These are phyloP conservation scores for Saccharomyces pastorianus DNA, from an alignment of 1,139 yeast genomes.

Conservation along the genomic window DNA sequence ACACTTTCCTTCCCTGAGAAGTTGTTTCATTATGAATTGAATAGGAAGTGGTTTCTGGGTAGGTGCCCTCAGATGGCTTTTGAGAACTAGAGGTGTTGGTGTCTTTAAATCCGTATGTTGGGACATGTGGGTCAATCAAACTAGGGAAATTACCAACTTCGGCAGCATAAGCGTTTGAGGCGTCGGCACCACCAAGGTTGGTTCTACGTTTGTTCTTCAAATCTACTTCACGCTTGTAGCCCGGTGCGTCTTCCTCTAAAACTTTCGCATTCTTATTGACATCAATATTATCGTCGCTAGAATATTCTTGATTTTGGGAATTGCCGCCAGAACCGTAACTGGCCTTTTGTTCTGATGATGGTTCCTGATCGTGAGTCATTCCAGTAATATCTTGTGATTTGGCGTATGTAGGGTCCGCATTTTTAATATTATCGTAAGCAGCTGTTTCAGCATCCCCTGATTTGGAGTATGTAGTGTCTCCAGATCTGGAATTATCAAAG, in stretches of 20 bases:
- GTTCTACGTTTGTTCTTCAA: constrained; percentile 3
- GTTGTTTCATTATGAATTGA: not conserved
- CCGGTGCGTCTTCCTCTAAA: not conserved
- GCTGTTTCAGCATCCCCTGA: not conserved
- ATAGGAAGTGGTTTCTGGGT: not conserved
- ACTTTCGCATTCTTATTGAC: not conserved
- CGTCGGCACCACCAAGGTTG: constrained; percentile 2
- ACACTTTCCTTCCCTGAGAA: not conserved
- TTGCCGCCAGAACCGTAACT: not conserved
- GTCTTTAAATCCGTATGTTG: constrained; percentile 17
- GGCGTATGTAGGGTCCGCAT: not conserved
- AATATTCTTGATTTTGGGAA: not conserved
- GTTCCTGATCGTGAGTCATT: not conserved
- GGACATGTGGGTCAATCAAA: constrained; percentile 19
- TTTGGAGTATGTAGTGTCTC: not conserved
- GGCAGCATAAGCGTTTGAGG: constrained; percentile 6
- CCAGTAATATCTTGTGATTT: not conserved
- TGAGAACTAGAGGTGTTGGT: not conserved
- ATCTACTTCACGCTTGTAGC: not conserved
- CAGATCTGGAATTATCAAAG: not conserved
- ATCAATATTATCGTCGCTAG: not conserved
- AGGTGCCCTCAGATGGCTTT: not conserved
- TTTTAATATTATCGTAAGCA: not conserved
- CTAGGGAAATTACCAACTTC: constrained; percentile 20
- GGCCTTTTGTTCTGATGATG: not conserved